phyloP scores from a whole-genome alignment of 2,329 filamentous ascomycete species.

The Geosmithia putterillii region DNA sequence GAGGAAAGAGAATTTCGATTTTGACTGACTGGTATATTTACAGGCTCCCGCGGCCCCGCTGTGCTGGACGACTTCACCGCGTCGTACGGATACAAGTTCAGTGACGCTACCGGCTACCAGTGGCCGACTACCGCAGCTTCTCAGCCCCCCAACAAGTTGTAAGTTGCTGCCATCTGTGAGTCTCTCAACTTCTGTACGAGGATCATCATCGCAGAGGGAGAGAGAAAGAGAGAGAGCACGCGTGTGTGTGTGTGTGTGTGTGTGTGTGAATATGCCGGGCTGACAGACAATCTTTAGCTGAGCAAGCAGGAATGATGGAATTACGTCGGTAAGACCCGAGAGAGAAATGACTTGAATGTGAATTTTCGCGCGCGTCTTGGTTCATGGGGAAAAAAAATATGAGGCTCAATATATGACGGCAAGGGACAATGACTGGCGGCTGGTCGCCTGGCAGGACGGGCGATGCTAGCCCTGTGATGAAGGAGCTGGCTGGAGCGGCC shows the following conservation, averaged over 20 bases:
- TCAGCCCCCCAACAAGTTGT: constrained; percentile 62
- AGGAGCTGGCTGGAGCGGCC: not conserved
- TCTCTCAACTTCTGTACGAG: not conserved
- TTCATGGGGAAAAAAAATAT: no score
- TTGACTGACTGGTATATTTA: constrained; percentile 7
- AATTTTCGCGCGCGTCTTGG: no score
- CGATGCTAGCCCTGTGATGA: not conserved
- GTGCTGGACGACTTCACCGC: constrained; percentile 97
- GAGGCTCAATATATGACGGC: no score
- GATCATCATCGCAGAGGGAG: not conserved
- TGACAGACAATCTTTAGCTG: no score
- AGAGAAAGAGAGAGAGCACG: no score
- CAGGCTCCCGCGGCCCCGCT: constrained; percentile 90
- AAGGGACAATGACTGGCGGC: no score
- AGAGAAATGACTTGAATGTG: no score
- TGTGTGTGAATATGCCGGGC: no score
- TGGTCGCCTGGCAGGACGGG: no score
- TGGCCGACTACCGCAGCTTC: constrained; percentile 72
- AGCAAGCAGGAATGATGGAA: no score
- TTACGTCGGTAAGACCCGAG: no score
- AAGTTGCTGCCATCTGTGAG: constrained; percentile 24
- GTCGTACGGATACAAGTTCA: constrained; percentile 98
- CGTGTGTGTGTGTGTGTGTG: no score
- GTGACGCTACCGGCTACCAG: constrained; percentile 88
- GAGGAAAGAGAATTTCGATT: not conserved